Base-by-base conservation (phyloP, 768 basidiomycete species). In the Steccherinum ochraceum region DNA sequence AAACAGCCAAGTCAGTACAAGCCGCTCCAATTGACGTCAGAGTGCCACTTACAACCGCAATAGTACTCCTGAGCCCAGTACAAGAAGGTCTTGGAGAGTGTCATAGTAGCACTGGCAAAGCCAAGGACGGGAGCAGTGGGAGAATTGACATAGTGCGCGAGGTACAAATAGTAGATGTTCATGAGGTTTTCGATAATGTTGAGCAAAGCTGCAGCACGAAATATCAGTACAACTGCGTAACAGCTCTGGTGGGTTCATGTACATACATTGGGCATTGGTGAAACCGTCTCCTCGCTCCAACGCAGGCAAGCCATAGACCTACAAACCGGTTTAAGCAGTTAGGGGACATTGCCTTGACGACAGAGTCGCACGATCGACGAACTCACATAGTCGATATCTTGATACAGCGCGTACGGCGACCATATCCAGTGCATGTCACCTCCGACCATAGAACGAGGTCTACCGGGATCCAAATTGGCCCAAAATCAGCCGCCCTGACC, bases 391-490 rank as follows among this genome's bases (percentile, higher is more conserved):
- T 75, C 70, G 26, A 90, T 70, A n/a, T 84, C 71, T 61, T 89
- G 84, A 67, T 91, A 92, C 24, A 87, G 52, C 21, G 73, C 77
- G 61, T 94, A 94, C 2, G 90, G 90, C 52, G 77, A 72, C 93
- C 92, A 95, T 41, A 94, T 78, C 92, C 91, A 94, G 58, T 93
- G 87, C 43, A 93, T 72, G 66, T 93, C 90, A 2, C 93, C 93
- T 0, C 89, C 91, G 56, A 70, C 71, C 83, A 93, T 89, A 3
- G 90, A 93, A 19, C 90, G 78, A 18, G 92, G 92, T 30, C 91
- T 91, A 52, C 3, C n/a, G n/a, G n/a, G n/a, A 23, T 16, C 21
- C 7, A 45, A 18, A 49, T 26, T 27, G 18, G 42, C 3, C n/a
- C n/a, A n/a, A 24, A n/a, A n/a, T n/a, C n/a, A n/a, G n/a, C n/a